Conservation (phyloP, 331 rosid genomes). For the Pyrus hybrid region DNA sequence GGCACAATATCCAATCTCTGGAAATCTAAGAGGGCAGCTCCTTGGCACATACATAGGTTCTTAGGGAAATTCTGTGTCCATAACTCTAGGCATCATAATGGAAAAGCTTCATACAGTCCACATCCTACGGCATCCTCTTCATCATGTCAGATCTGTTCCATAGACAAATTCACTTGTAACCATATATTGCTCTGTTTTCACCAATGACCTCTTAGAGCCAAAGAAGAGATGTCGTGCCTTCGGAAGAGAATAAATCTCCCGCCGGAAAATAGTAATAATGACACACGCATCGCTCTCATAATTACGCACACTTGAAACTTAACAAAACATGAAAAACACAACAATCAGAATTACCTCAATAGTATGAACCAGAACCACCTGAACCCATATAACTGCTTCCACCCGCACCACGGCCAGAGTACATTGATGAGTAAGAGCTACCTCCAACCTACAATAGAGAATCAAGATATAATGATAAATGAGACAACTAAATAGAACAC, state of each 20-base stretch:
- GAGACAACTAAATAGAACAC: not conserved
- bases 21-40: conserved; percentile 22
- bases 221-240: conserved; percentile 37
- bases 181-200: conserved; percentile 44
- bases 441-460: conserved; percentile 65
- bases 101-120: conserved; percentile 52
- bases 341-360: conserved; percentile 56
- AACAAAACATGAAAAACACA: not conserved
- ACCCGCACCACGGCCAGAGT: conserved; percentile 69
- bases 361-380: conserved; percentile 87
- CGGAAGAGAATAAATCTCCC: conserved; percentile 24
- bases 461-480: conserved; percentile 4
- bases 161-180: conserved; percentile 80
- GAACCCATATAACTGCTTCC: conserved; percentile 87
- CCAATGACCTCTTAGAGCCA: conserved; percentile 47
- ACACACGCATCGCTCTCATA: not conserved
- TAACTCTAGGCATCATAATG: conserved; percentile 47
- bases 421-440: conserved; percentile 82
- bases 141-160: conserved; percentile 71
- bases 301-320: conserved; percentile 1
- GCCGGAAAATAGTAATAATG: conserved; percentile 2
- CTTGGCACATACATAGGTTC: conserved; percentile 18
- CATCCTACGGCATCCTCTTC: conserved; percentile 80
- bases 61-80: conserved; percentile 37
- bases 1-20: conserved; percentile 28